Conservation (phyloP, 768 basidiomycete species). For the Boletus pseudopeckii region DNA sequence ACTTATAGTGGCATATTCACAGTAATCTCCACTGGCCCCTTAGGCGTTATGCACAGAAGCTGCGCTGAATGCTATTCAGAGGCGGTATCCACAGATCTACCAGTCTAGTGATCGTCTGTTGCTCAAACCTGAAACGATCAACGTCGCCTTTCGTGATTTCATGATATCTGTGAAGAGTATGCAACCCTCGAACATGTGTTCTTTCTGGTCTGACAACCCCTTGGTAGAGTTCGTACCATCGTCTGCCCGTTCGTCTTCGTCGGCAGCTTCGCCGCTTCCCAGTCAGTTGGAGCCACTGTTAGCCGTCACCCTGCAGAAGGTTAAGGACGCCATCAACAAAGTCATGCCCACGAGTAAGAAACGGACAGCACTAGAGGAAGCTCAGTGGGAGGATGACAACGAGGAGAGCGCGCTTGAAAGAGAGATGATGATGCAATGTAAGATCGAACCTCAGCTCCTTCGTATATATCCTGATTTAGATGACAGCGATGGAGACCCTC, state of each 20-base stretch:
- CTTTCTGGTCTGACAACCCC: conserved; percentile 1
- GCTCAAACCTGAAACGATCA: conserved; percentile 82
- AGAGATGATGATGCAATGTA: conserved; percentile 86
- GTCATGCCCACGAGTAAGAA: conserved; percentile 81
- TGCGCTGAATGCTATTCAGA: conserved; percentile 91
- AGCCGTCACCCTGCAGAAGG: conserved; percentile 59
- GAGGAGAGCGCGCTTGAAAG: conserved; percentile 84
- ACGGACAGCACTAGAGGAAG: conserved; percentile 86
- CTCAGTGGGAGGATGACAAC: conserved; percentile 82
- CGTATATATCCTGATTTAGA: background rate
- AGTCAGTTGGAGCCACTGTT: conserved; percentile 80
- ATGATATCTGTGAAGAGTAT: conserved; percentile 96
- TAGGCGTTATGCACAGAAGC: conserved; percentile 96
- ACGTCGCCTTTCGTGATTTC: conserved; percentile 84
- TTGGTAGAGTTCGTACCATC: conserved; percentile 86
- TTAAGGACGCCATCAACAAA: conserved; percentile 67
- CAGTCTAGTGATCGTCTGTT: conserved; percentile 82
- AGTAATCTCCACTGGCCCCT: background rate
- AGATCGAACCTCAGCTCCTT: conserved; percentile 22
- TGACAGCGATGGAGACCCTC: conserved; percentile 83
- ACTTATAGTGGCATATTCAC: conserved; percentile 1
- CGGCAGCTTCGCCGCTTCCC: conserved; percentile 82
- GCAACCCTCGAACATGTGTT: conserved; percentile 18
- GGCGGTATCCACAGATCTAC: conserved; percentile 97
- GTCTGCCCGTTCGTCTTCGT: conserved; percentile 86